Base-by-base conservation (phyloP, 108 stramenopile genomes). In the Conticribra weissflogii region DNA sequence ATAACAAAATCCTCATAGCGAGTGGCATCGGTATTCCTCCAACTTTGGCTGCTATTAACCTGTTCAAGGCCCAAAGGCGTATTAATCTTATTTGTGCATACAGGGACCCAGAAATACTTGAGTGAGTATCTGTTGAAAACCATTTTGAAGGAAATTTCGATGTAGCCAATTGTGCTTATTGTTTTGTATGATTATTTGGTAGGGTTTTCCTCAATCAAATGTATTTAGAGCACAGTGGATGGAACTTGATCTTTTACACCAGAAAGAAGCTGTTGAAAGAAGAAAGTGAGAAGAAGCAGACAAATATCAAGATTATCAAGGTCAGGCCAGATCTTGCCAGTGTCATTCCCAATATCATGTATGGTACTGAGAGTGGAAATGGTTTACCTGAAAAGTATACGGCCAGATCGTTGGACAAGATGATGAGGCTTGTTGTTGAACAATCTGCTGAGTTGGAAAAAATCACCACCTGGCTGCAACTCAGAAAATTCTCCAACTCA, bases 11-110 rank as follows among this genome's bases (percentile, higher is more conserved):
- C n/a, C 31, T 74, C 17, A 73, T 83, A 7, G 78, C 78, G 9
- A 63, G 65, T 48, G 83, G 83, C 15, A 71, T 79, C 30, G 78
- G 78, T 8, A 84, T 84, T 29, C 80, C 83, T 1, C 83, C 83
- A 0, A 73, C 83, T 0, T 27, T 84, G 16, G 57, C 68, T 3
- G 74, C 69, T 3, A 79, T 83, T 52, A 30, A 45, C 34, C 54
- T 74, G 0, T 59, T 70, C 63, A 69, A 68, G 58, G 32, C 68
- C n/a, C 63, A 55, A 45, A 68, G 77, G 21, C 55, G 75, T 32
- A 67, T 70, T 31, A 79, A 83, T 50, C 46, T 83, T 4, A 61
- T 83, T n/a, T 83, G 83, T 78, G 71, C 54, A 8, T 68, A 71
- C 0, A 67, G 83, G 22, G 83, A 83, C 48, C 52, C 44, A 0